phyloP scores from a whole-genome alignment of 2,329 filamentous ascomycete genomes.

The Phialophora chinensis region DNA sequence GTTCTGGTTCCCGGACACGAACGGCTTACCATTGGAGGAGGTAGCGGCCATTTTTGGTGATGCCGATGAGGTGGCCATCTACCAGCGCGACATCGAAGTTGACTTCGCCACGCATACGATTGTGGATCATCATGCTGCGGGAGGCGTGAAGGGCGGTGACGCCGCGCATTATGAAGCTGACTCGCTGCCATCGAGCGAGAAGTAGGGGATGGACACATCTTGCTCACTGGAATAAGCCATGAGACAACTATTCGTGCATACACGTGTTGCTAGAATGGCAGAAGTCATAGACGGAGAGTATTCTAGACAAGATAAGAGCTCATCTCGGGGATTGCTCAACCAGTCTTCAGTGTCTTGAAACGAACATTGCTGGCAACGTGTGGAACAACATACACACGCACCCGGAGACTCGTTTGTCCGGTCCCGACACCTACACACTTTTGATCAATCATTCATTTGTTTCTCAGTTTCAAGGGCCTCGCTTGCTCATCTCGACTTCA shows the following conservation, averaged over 20 bases:
- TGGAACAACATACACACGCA: not conserved
- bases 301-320: not conserved
- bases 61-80: constrained; percentile 34
- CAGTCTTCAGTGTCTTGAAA: not conserved
- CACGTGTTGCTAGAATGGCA: not conserved
- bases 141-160: constrained; percentile 1
- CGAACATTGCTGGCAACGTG: not conserved
- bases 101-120: constrained; percentile 30
- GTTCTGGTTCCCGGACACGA: constrained; percentile 43
- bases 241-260: not conserved
- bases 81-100: constrained; percentile 32
- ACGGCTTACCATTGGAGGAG: constrained; percentile 43
- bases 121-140: constrained; percentile 20
- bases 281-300: not conserved
- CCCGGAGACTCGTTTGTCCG: not conserved
- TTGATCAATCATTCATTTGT: not conserved
- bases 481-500: constrained; percentile 5
- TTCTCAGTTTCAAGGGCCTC: constrained; percentile 1
- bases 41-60: constrained; percentile 42
- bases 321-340: not conserved
- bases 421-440: not conserved
- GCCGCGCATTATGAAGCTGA: constrained; percentile 14
- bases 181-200: constrained; percentile 11
- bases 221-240: not conserved
- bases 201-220: not conserved